Percentiles rank a stretch among this genome's conserved stretches.
Conservation (phyloP, 345 rosid genomes). For the Salix dunnii region DNA sequence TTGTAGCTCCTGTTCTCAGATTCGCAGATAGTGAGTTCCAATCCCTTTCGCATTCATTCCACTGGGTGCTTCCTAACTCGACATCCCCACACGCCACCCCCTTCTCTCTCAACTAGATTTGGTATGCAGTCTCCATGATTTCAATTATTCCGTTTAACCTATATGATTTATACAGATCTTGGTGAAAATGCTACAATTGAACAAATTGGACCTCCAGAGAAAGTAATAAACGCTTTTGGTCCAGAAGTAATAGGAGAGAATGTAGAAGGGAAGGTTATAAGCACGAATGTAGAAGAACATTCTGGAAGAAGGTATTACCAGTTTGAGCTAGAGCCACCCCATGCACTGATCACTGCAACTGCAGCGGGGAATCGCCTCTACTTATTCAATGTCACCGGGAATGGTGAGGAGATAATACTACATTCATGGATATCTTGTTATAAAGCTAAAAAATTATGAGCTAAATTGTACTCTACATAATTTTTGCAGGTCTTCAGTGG, state of each 20-base stretch:
- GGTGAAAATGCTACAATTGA: conserved; percentile 67
- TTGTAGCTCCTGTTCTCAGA: conserved; percentile 94
- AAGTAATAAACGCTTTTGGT: conserved; percentile 87
- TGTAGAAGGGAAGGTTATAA: conserved; percentile 85
- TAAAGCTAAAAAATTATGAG: neutral
- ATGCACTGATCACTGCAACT: conserved; percentile 82
- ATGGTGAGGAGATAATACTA: conserved; percentile 36
- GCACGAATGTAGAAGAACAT: conserved; percentile 59
- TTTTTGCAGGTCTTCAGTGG: conserved; percentile 80
- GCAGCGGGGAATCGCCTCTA: conserved; percentile 94
- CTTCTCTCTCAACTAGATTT: neutral
- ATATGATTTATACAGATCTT: conserved; percentile 42
- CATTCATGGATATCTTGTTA: neutral
- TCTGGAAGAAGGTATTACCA: conserved; percentile 77
- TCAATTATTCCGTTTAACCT: neutral
- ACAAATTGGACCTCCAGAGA: conserved; percentile 81
- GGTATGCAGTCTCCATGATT: neutral
- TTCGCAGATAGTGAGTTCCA: conserved; percentile 71
- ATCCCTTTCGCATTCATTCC: neutral
- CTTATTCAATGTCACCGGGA: conserved; percentile 71
- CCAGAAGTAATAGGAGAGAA: conserved; percentile 89
- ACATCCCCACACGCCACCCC: neutral
- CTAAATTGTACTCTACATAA: neutral
- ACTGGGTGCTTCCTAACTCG: neutral
- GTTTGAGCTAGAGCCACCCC: conserved; percentile 90